phyloP scores from a whole-genome alignment of 1,284 basidiomycete genomes.

The Chalciporus sp. region DNA sequence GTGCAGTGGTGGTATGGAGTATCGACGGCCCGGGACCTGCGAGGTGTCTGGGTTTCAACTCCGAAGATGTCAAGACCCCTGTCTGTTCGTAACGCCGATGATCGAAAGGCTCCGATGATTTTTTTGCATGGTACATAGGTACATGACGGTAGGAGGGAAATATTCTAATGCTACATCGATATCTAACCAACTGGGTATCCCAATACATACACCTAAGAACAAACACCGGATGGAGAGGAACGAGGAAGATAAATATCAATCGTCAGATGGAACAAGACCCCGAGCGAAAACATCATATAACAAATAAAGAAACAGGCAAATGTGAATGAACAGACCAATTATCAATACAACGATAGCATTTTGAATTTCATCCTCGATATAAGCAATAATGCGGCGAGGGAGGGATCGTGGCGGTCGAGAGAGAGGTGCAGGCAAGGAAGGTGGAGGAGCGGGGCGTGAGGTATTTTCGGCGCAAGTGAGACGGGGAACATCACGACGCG shows the following conservation, averaged over 20 bases:
- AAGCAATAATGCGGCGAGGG: slow-evolving; percentile 16
- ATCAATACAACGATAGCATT: slow-evolving; percentile 30
- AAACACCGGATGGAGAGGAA: background rate
- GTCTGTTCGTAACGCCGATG: background rate
- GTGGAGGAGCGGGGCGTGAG: background rate
- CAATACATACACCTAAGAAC: slow-evolving; percentile 11
- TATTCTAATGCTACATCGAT: background rate
- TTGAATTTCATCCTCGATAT: slow-evolving; percentile 31
- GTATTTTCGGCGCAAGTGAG: background rate
- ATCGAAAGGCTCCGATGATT: background rate
- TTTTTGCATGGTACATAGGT: background rate
- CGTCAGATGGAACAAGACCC: slow-evolving; percentile 27
- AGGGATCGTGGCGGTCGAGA: slow-evolving; percentile 10
- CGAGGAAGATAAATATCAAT: slow-evolving; percentile 12
- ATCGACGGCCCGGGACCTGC: background rate
- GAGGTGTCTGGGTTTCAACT: background rate
- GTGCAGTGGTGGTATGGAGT: background rate
- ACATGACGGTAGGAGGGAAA: background rate
- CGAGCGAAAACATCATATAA: slow-evolving; percentile 35
- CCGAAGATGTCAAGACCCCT: background rate
- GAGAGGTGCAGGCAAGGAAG: background rate
- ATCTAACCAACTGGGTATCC: slow-evolving; percentile 10
- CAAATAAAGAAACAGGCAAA: slow-evolving; percentile 32
- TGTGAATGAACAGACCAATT: slow-evolving; percentile 29
- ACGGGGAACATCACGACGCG: slow-evolving; percentile 18